phyloP scores from a whole-genome alignment of 306 rosid genomes.

The Cucumis hystrix region DNA sequence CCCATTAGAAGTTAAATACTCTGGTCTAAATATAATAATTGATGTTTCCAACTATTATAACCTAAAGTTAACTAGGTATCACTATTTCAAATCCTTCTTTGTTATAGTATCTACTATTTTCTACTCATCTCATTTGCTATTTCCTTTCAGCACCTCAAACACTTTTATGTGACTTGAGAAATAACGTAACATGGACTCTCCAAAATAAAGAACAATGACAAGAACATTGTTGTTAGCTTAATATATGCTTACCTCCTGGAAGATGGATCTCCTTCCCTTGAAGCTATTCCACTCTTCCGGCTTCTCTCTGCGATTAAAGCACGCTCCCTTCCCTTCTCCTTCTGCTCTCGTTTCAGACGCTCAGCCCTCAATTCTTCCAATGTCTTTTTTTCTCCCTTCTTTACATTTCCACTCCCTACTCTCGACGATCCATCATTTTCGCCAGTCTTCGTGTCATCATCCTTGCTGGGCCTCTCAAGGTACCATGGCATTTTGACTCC shows the following conservation, averaged over 20 bases:
- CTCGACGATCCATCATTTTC: constrained; percentile 12
- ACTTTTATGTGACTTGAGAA: background rate
- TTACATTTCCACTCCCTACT: constrained; percentile 19
- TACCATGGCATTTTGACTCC: constrained; percentile 90
- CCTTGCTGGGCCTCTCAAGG: constrained; percentile 29
- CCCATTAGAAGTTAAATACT: background rate
- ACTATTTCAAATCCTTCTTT: too few species aligned
- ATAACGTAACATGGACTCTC: background rate
- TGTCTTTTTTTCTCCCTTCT: constrained; percentile 48
- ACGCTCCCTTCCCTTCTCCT: constrained; percentile 69
- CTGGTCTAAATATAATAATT: too few species aligned
- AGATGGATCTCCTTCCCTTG: constrained; percentile 19
- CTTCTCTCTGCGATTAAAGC: constrained; percentile 30
- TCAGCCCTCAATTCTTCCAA: constrained; percentile 78
- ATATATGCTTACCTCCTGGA: constrained; percentile 30
- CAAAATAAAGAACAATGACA: background rate
- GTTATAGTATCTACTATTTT: too few species aligned
- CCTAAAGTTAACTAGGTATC: too few species aligned
- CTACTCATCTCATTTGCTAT: too few species aligned
- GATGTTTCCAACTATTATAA: too few species aligned
- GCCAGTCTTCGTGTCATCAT: constrained; percentile 10
- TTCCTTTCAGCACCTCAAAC: too few species aligned
- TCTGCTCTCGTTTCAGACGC: constrained; percentile 56
- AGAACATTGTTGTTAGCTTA: background rate
- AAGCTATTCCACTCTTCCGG: constrained; percentile 15